phyloP scores from a whole-genome alignment of 495 filamentous ascomycete species.

The Neurospora sublineolata region DNA sequence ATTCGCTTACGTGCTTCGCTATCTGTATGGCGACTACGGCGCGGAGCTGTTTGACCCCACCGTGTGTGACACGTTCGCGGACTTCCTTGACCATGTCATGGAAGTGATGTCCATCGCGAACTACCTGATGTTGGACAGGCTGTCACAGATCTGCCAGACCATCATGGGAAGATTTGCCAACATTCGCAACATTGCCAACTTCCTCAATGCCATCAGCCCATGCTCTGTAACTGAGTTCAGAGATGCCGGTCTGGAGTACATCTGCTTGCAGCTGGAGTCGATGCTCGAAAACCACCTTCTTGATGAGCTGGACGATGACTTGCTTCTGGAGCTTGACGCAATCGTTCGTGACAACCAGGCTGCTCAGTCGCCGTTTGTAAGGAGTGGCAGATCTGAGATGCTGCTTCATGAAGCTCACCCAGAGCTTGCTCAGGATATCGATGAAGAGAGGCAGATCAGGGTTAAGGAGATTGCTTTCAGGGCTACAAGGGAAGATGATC shows the following conservation, averaged over 20 bases:
- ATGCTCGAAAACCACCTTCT: conserved; percentile 82
- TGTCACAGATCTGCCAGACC: conserved; percentile 83
- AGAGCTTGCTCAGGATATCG: conserved; percentile 36
- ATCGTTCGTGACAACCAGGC: conserved; percentile 75
- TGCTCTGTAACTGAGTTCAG: conserved; percentile 79
- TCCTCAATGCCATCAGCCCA: conserved; percentile 74
- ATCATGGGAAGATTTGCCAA: conserved; percentile 80
- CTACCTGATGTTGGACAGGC: conserved; percentile 86
- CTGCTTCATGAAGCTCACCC: conserved; percentile 64
- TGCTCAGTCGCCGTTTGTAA: conserved; percentile 59
- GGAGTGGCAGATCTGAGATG: conserved; percentile 59
- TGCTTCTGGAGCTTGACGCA: conserved; percentile 65
- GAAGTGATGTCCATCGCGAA: conserved; percentile 85
- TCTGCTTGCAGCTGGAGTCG: conserved; percentile 78
- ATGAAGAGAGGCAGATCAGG: conserved; percentile 38
- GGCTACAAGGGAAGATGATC: conserved; percentile 49
- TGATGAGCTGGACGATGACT: conserved; percentile 74
- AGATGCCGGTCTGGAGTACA: conserved; percentile 76
- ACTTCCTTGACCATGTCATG: conserved; percentile 78
- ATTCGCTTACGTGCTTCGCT: conserved; percentile 69
- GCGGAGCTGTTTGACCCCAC: conserved; percentile 72
- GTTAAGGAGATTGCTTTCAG: conserved; percentile 45
- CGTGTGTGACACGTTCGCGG: conserved; percentile 57
- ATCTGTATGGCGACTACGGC: conserved; percentile 76
- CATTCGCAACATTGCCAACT: conserved; percentile 70